Conservation (phyloP, 1,139 yeast species). For the Yamadazyma trypodendri region DNA sequence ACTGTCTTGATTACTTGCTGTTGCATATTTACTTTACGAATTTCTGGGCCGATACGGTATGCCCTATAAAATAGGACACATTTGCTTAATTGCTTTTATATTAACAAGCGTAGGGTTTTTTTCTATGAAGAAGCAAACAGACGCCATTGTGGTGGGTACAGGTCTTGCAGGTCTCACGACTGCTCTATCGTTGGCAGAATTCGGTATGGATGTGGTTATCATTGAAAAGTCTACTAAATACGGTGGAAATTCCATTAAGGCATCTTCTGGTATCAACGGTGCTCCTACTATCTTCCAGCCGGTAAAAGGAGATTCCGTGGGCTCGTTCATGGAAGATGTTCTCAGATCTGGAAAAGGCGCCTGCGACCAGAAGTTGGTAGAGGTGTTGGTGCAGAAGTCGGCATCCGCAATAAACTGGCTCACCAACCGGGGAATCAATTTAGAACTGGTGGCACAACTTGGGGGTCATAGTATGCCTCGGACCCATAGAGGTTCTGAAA, state of each 20-base stretch:
- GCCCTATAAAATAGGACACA: too few species aligned
- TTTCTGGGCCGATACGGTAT: too few species aligned
- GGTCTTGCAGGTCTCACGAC: conserved; percentile 41
- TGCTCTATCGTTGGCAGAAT: conserved; percentile 23
- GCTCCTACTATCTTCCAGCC: conserved; percentile 32
- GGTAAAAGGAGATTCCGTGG: conserved; percentile 22
- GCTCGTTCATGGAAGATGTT: conserved; percentile 28
- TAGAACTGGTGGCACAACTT: conserved; percentile 27
- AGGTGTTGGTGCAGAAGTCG: conserved; percentile 25
- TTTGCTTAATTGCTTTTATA: too few species aligned
- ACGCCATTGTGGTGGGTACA: conserved; percentile 31
- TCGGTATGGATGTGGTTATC: conserved; percentile 26
- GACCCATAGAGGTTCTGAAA: conserved; percentile 35
- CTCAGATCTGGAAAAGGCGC: conserved; percentile 32
- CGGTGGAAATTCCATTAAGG: conserved; percentile 42
- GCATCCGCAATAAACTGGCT: conserved; percentile 34
- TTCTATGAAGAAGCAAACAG: conserved; percentile 2
- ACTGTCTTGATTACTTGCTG: too few species aligned
- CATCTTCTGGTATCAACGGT: conserved; percentile 43
- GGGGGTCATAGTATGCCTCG: conserved; percentile 40
- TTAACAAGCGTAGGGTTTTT: too few species aligned
- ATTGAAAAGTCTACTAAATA: conserved; percentile 30
- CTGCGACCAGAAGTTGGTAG: conserved; percentile 24
- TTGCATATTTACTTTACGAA: too few species aligned
- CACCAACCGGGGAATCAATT: conserved; percentile 23